Evolutionary conservation across 306 rosid genomes (phyloP).

Genomic region (Lupinus albus): DNA sequence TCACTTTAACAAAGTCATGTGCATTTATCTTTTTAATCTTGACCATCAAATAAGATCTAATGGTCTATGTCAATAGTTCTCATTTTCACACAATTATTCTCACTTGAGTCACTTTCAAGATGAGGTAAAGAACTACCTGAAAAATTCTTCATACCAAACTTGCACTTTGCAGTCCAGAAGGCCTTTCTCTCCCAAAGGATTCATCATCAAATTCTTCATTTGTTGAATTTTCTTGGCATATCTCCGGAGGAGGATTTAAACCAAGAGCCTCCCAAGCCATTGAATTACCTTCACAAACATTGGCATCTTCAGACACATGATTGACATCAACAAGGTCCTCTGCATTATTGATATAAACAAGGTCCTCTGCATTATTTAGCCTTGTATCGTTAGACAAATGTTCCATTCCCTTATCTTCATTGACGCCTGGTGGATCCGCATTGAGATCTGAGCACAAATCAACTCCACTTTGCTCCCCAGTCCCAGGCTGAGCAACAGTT

Average conservation of each 20-base stretch:
- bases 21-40: too few relatives aligned
- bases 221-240: conserved; percentile 93
- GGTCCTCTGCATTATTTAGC: conserved; percentile 53
- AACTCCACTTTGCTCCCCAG: conserved; percentile 69
- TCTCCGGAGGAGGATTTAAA: conserved; percentile 55
- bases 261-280: conserved; percentile 69
- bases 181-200: conserved; percentile 74
- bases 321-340: conserved; percentile 2
- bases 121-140: conserved; percentile 67
- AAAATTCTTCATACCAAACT: conserved; percentile 62
- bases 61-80: too few relatives aligned
- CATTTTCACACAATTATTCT: too few relatives aligned
- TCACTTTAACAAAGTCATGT: too few relatives aligned
- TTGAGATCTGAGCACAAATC: conserved; percentile 92
- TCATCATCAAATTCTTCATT: conserved; percentile 92
- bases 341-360: conserved; percentile 39
- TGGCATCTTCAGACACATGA: conserved; percentile 63
- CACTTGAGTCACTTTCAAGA: too few relatives aligned
- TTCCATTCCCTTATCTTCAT: conserved; percentile 71
- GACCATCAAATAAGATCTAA: too few relatives aligned
- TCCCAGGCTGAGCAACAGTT: conserved; percentile 69
- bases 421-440: conserved; percentile 67
- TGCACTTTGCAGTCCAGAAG: conserved; percentile 69
- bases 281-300: conserved; percentile 52
- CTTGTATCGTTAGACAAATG: conserved; percentile 53